Evolutionary conservation across 2,329 filamentous ascomycete species (phyloP), one percentile per base, ranked within the genome.

Genomic region (Diaporthe destruens): DNA sequence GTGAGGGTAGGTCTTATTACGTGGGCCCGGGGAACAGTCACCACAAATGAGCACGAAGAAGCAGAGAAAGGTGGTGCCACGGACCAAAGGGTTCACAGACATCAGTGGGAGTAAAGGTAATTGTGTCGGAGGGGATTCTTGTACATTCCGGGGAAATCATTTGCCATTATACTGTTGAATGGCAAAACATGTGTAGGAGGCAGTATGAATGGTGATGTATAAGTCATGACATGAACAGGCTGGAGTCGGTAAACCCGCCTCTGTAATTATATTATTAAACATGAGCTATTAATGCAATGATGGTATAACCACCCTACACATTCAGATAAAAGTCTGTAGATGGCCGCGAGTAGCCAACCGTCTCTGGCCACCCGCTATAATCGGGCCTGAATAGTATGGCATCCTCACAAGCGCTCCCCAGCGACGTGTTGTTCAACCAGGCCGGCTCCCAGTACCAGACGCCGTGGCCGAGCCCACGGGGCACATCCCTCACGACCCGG

Each of bases 371-470:
- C 9, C 25, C 54, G 42, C n/a, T 49, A 16, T 69, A 51, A 9
- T 53, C 67, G 1, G 54, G 36, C 18, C 36, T 14, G 51, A 59
- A 51, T 42, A 53, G 42, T n/a, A 69, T 69, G 32, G 67, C 42
- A 23, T 69, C 66, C 25, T 57, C 44, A 12, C 66, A 69, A 7
- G 39, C 53, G 34, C 66, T 69, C 1, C 91, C 91, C 66, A 93
- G 80, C 0, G 81, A 87, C 18, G 88, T 86, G 80, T 93, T 94
- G 57, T 90, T 85, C 74, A 93, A 83, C 91, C 91, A 94, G 0
- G 88, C 90, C 0, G 91, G 91, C 79, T 94, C 92, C 92, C 92
- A 94, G 76, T 94, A 94, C 74, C 91, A 93, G 12, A 94, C 56
- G 0, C 91, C 92, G 47, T 83, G 80, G 0, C 90, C 90, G 1